phyloP scores from a whole-genome alignment of 2,329 filamentous ascomycete species.

The Calonectria fujianensis region DNA sequence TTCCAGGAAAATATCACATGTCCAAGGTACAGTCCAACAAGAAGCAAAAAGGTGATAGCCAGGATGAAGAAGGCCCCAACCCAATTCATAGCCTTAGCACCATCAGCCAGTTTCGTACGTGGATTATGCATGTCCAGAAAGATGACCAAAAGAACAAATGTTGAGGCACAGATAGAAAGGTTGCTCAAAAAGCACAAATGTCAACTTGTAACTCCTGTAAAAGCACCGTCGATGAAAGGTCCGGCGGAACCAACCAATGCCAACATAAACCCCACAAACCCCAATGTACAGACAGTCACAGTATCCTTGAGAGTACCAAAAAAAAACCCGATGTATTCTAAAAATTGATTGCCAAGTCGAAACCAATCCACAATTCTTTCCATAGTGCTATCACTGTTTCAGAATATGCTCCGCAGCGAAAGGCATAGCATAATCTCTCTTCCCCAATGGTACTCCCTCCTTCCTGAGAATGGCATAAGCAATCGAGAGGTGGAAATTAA shows the following conservation, averaged over 20 bases:
- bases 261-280: conserved; percentile 79
- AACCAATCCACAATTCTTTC: not conserved
- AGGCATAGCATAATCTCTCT: conserved; percentile 66
- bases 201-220: conserved; percentile 51
- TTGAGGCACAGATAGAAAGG: conserved; percentile 56
- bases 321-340: not conserved
- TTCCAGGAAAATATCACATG: conserved; percentile 35
- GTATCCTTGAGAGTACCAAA: not conserved
- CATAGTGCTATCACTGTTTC: not conserved
- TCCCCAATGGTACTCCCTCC: conserved; percentile 76
- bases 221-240: conserved; percentile 54
- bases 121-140: conserved; percentile 37
- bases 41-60: conserved; percentile 29
- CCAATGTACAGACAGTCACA: conserved; percentile 65
- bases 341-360: not conserved
- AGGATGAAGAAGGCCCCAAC: conserved; percentile 31
- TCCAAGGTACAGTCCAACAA: conserved; percentile 37
- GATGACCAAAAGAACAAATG: conserved; percentile 73
- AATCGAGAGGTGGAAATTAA: conserved; percentile 76
- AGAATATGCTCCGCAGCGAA: conserved; percentile 18
- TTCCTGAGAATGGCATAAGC: conserved; percentile 75
- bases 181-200: conserved; percentile 60
- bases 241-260: conserved; percentile 74
- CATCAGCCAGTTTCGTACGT: conserved; percentile 24
- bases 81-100: conserved; percentile 36